Percentiles rank a stretch among this genome's conserved stretches.
These are phyloP conservation scores for Hanseniaspora pseudoguilliermondii DNA, from an alignment of 805 yeast species.

Conservation along the genomic window DNA sequence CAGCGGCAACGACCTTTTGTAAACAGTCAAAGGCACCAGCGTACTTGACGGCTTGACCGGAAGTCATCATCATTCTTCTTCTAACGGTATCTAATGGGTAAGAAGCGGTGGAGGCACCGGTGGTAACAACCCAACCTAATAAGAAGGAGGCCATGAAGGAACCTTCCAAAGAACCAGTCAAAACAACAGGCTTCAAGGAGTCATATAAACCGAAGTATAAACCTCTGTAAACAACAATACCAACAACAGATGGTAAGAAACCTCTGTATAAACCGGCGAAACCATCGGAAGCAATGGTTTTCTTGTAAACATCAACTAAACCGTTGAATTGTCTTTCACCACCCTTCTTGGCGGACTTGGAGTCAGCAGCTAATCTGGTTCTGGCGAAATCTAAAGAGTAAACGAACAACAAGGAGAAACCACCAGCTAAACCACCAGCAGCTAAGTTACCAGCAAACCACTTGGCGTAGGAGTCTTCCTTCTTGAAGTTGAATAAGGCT, in stretches of 20 bases:
- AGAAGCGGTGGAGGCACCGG: constrained; percentile 97
- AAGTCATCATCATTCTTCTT: constrained; percentile 99
- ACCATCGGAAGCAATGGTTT: constrained; percentile 93
- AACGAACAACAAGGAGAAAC: constrained; percentile 81
- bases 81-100: constrained; percentile 98
- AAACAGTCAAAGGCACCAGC: constrained; percentile 89
- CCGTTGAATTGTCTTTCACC: constrained; percentile 97
- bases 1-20: constrained; percentile 85
- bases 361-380: constrained; percentile 98
- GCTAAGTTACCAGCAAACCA: constrained; percentile 98
- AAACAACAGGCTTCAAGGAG: constrained; percentile 87
- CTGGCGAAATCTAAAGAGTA: constrained; percentile 97
- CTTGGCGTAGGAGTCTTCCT: constrained; percentile 80
- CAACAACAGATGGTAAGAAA: constrained; percentile 95
- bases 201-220: constrained; percentile 95
- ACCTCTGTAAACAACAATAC: constrained; percentile 98
- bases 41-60: constrained; percentile 97
- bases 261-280: constrained; percentile 98
- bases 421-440: constrained; percentile 98
- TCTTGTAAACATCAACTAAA: constrained; percentile 88
- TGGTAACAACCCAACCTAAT: constrained; percentile 95
- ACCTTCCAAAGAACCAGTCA: constrained; percentile 90
- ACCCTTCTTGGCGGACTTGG: constrained; percentile 71
- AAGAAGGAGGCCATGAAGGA: constrained; percentile 89
- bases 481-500: constrained; percentile 92